Percentiles rank a stretch among this genome's conserved stretches.
phyloP scores from a whole-genome alignment of 305 asterid genomes.

The Vinca major region DNA sequence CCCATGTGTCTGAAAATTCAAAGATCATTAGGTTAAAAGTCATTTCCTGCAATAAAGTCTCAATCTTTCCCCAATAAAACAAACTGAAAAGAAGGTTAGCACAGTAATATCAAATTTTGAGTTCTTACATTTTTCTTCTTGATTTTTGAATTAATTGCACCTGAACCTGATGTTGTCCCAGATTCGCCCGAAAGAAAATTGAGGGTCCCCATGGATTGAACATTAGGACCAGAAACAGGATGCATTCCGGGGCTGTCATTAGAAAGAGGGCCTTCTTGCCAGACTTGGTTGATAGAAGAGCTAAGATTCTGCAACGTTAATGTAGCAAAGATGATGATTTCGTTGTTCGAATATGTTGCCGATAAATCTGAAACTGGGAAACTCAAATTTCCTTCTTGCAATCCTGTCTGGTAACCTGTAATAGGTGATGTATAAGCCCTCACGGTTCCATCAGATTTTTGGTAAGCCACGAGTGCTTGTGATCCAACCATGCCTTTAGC shows the following conservation, averaged over 20 bases:
- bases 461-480: conserved; percentile 73
- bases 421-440: conserved; percentile 65
- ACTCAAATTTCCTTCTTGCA: conserved; percentile 53
- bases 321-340: conserved; percentile 55
- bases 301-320: conserved; percentile 42
- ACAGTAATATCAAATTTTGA: neutral
- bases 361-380: conserved; percentile 61
- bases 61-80: neutral
- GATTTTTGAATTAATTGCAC: conserved; percentile 31
- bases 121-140: conserved; percentile 52
- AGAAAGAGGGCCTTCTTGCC: conserved; percentile 87
- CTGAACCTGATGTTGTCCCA: conserved; percentile 30
- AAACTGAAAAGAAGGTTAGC: no score
- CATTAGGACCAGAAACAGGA: conserved; percentile 45
- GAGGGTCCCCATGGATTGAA: conserved; percentile 49
- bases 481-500: conserved; percentile 70
- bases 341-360: conserved; percentile 45
- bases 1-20: conserved; percentile 59
- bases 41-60: neutral
- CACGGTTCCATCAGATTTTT: conserved; percentile 65
- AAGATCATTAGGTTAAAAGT: neutral
- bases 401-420: conserved; percentile 37
- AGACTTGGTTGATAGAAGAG: conserved; percentile 62
- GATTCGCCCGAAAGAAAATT: conserved; percentile 62
- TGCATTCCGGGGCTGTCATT: conserved; percentile 52